Evolutionary conservation across 208 protist genomes (phyloP), one percentile per base, ranked within the genome.

Genomic region (Crithidia thermophila): DNA sequence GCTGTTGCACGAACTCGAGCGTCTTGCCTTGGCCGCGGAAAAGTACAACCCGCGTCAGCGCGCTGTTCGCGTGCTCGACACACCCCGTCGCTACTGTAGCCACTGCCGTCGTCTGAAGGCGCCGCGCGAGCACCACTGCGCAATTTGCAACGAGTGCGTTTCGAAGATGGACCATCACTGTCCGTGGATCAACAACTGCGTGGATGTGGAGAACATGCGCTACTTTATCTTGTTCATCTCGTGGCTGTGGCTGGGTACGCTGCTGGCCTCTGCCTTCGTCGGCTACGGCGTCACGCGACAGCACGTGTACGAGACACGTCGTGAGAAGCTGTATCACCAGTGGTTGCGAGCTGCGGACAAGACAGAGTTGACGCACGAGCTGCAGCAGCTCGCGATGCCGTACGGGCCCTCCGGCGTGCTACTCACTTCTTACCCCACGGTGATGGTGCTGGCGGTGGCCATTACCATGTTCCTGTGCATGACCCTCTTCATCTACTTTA

Each of bases 121-220:
- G 0, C 91, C 90, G 28, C 77, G 94, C 14, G 90, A 94, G 71
- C 86, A 94, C 39, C 94, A 98, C 79, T 98, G 94, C 65, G 43
- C 50, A 2, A 40, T 90, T 25, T 98, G 94, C 63, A 59, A 79
- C 33, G 58, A 68, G 33, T 97, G 94, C 58, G 87, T 98, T 10
- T 25, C 78, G 0, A 83, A 85, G 62, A 89, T 94, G 79, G 91
- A 98, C 60, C 94, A 98, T 56, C 94, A 98, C 72, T 98, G 93
- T 59, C 87, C 90, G 47, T 98, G 86, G 82, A 89, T 95, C 52
- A 91, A 94, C 67, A 95, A 87, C 64, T 97, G 92, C 70, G 87
- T 98, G 10, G 87, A 92, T 40, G 74, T 69, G 13, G 80, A 87
- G 50, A 98, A 96, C 65, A 67, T 95, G 45, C 85, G 91, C 27